Evolutionary conservation across 306 rosid species (phyloP), one percentile per base, ranked within the genome.

Genomic region (Vigna nakashimae): DNA sequence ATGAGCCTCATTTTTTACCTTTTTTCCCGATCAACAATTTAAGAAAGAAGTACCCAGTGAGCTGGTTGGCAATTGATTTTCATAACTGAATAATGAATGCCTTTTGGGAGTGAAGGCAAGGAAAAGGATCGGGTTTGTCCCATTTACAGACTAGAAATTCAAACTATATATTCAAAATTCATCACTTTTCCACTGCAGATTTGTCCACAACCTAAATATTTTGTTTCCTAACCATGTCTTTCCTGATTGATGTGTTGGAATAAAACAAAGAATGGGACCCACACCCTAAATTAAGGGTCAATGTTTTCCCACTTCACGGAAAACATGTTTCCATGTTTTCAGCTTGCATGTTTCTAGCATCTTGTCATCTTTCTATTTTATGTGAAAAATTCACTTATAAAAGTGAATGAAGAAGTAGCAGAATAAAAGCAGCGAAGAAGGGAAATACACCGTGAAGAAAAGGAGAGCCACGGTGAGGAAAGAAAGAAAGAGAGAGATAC

Each of bases 131-230:
- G 34, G 65, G 64, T 15, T 72, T 11, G 67, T n/a, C 65, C 56
- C 77, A 55, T 42, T 66, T 66, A 66, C 53, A 67, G 73, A 4
- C 77, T 38, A 53, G 15, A 72, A 56, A 56, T 56, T 20, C 1
- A 57, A 20, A 72, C 36, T 18, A 65, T 30, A 30, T 30, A 1
- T 43, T 6, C 11, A 65, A 30, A 30, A 18, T 42, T 42, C 52
- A 10, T 20, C 42, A 6, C 20, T 42, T 65, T 65, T 9, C 0
- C 0, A 2, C 2, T 15, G 45, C 14, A 8, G 38, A 36, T 64
- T 16, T 36, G 8, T 38, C 68, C 50, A 64, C 69, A n/a, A n/a
- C 22, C 12, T 8, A n/a, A 0, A 6, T 24, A 7, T 63, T 30
- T 38, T 36, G 5, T 14, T 60, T 60, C 32, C 15, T 58, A 24